Percentiles rank a stretch among this genome's conserved stretches.
phyloP scores from a whole-genome alignment of 345 rosid species.

The Salix koriyanagi region DNA sequence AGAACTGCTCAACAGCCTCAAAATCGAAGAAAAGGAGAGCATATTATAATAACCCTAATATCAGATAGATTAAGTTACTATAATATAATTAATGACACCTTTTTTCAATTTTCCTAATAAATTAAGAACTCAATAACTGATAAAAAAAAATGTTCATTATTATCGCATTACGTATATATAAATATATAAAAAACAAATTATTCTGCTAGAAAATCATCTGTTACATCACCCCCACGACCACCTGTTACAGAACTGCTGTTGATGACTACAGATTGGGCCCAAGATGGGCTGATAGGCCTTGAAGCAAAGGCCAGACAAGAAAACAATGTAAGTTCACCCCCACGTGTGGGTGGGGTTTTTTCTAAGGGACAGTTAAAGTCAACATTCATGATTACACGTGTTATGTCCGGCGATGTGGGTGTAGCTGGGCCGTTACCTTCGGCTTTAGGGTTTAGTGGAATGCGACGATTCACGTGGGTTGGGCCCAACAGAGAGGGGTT shows the following conservation, averaged over 20 bases:
- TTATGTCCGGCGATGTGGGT: conserved; percentile 9
- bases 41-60: background rate
- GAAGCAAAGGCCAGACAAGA: conserved; percentile 15
- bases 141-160: too few relatives aligned
- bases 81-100: too few relatives aligned
- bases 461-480: conserved; percentile 34
- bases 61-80: too few relatives aligned
- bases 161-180: too few relatives aligned
- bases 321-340: conserved; percentile 22
- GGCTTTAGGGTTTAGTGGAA: background rate
- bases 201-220: too few relatives aligned
- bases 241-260: background rate
- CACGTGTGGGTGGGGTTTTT: conserved; percentile 50
- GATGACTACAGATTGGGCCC: conserved; percentile 17
- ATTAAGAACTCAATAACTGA: too few relatives aligned
- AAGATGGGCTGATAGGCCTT: conserved; percentile 13
- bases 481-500: conserved; percentile 15
- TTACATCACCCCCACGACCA: background rate
- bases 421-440: conserved; percentile 17
- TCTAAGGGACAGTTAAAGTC: conserved; percentile 17
- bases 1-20: too few relatives aligned
- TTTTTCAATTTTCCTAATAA: too few relatives aligned
- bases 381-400: conserved; percentile 33
- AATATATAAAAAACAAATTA: too few relatives aligned
- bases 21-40: background rate